phyloP scores from a whole-genome alignment of 148 eudicot genomes.

The Limonium bicolor region DNA sequence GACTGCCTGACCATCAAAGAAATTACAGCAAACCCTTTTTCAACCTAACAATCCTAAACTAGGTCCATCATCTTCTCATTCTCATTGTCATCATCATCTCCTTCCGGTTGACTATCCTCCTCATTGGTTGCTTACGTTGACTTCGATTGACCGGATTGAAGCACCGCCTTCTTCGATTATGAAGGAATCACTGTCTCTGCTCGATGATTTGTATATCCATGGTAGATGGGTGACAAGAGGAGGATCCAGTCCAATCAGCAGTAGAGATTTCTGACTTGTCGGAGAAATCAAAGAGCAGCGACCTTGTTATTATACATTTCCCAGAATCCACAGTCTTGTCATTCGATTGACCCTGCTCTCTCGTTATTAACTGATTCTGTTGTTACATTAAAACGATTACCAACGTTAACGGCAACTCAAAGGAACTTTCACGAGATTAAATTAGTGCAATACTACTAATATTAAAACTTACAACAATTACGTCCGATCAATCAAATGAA shows the following conservation, averaged over 20 bases:
- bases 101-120: too few species aligned
- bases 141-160: conserved; percentile 75
- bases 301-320: conserved; percentile 37
- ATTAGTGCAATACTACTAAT: too few species aligned
- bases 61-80: too few species aligned
- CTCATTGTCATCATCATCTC: too few species aligned
- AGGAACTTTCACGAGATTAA: too few species aligned
- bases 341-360: too few species aligned
- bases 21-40: too few species aligned
- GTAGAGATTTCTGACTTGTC: conserved; percentile 39
- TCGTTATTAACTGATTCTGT: too few species aligned
- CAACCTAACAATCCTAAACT: too few species aligned
- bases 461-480: background rate
- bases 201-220: background rate
- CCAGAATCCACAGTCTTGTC: conserved; percentile 18
- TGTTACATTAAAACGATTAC: conserved; percentile 15
- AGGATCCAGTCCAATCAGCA: conserved; percentile 16
- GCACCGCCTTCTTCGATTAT: conserved; percentile 39
- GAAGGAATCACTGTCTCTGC: conserved; percentile 1
- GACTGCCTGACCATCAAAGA: too few species aligned
- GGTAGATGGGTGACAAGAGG: conserved; percentile 28
- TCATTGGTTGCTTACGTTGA: conserved; percentile 57
- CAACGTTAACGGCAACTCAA: too few species aligned
- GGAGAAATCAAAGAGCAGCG: conserved; percentile 52
- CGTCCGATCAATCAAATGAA: background rate